Conservation (phyloP, 1,284 basidiomycete species). For the Ceratorhiza oryzae-sativae region DNA sequence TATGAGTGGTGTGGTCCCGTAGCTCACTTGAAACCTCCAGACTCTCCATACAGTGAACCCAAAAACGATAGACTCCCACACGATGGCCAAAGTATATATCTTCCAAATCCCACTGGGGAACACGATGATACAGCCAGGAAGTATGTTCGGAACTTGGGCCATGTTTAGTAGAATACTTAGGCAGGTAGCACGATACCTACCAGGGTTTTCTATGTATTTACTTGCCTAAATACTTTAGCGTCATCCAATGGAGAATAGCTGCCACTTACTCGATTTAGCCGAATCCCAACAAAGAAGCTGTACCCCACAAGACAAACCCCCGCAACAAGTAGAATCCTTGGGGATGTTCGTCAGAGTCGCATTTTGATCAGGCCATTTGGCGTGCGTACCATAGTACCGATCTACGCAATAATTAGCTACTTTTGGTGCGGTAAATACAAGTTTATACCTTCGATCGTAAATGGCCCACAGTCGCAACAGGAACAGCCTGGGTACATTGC, state of each 20-base stretch:
- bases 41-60: conserved; percentile 15
- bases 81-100: background rate
- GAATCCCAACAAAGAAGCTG: background rate
- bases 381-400: conserved; percentile 2
- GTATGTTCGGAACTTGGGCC: background rate
- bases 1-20: conserved; percentile 5
- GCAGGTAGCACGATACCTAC: background rate
- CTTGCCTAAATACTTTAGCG: background rate
- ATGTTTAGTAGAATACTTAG: background rate
- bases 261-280: background rate
- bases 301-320: background rate
- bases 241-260: background rate
- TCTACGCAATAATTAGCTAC: background rate
- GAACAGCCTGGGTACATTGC: background rate
- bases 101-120: conserved; percentile 5
- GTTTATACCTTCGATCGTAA: background rate
- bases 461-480: conserved; percentile 15
- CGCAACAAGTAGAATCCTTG: background rate
- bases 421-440: background rate
- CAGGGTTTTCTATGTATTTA: background rate
- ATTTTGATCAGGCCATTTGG: background rate
- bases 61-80: conserved; percentile 18
- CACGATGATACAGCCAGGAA: background rate
- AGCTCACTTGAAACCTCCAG: background rate
- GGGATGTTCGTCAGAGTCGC: background rate